Evolutionary conservation across 2,329 filamentous ascomycete genomes (phyloP).

Genomic region (Epichloe gansuensis): DNA sequence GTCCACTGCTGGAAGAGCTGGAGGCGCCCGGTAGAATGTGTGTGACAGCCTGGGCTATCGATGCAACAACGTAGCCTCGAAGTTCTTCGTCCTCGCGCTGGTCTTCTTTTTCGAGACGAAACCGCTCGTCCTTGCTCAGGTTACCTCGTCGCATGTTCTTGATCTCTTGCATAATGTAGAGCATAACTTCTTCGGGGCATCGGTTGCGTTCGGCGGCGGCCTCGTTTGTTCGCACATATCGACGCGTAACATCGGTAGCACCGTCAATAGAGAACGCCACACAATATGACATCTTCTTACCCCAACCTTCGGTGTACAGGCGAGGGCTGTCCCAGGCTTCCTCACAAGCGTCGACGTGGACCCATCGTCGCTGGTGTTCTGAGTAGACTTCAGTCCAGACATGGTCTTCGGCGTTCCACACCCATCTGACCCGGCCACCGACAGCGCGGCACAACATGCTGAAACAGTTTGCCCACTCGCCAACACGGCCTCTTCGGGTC

Average conservation of each 20-base stretch:
- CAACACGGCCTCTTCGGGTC: conserved; percentile 71
- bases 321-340: conserved; percentile 90
- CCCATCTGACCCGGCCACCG: conserved; percentile 83
- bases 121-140: conserved; percentile 74
- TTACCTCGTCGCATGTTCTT: conserved; percentile 71
- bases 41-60: conserved; percentile 60
- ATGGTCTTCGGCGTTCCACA: conserved; percentile 96
- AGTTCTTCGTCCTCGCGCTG: conserved; percentile 63
- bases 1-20: conserved; percentile 11
- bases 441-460: conserved; percentile 94
- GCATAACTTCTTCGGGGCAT: conserved; percentile 77
- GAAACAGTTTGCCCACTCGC: conserved; percentile 98
- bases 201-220: conserved; percentile 62
- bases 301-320: conserved; percentile 89
- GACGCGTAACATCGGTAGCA: conserved; percentile 51
- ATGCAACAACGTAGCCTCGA: conserved; percentile 58
- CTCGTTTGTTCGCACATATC: conserved; percentile 59
- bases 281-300: conserved; percentile 93
- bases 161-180: conserved; percentile 88
- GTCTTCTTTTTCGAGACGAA: conserved; percentile 70
- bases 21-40: conserved; percentile 45
- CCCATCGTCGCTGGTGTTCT: conserved; percentile 82
- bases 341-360: conserved; percentile 93
- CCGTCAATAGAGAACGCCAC: conserved; percentile 91
- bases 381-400: conserved; percentile 98